Evolutionary conservation across 2,329 filamentous ascomycete species (phyloP), one percentile per base, ranked within the genome.

Genomic region (Pestalotiopsis sp.): DNA sequence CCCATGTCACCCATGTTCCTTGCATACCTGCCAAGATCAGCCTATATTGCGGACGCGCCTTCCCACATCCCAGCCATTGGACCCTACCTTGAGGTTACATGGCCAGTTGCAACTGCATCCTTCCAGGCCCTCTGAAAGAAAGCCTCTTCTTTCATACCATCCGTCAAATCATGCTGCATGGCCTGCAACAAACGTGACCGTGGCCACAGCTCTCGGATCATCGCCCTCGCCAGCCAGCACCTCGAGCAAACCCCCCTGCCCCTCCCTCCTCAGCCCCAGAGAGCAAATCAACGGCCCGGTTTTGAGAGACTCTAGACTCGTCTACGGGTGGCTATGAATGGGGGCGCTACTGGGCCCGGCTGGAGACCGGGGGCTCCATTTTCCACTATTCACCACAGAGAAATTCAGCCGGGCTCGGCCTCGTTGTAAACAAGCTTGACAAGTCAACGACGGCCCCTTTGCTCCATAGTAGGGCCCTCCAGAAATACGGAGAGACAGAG

Each of bases 361-460:
- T 52, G 45, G 17, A 52, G n/a, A 52, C 45, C 4, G 23, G 23
- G 57, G 57, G 20, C 25, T 36, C 57, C 23, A 36, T 14, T 59
- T 27, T 13, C 27, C 23, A 36, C 23, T 27, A 27, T 39, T 38
- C n/a, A 36, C 31, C 59, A 62, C 23, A 36, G 25, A 59, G 56
- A 62, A 62, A 45, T 64, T 64, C 61, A 64, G 61, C 38, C 39
- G 61, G 61, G 41, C 61, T 49, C 59, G 59, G 27, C 59, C 31
- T 25, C 25, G 41, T 39, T 49, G 38, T 23, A 25, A n/a, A 23
- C 39, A n/a, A 64, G 36, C 39, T 49, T 39, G 36, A 64, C 39
- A 64, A 6, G 57, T 27, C 57, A 36, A 59, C 27, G 23, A n/a
- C 45, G 9, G 17, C 45, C 31, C 36, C 27, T 39, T 39, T 62